Evolutionary conservation across 306 rosid species (phyloP).

Genomic region (Ziziphus jujuba): DNA sequence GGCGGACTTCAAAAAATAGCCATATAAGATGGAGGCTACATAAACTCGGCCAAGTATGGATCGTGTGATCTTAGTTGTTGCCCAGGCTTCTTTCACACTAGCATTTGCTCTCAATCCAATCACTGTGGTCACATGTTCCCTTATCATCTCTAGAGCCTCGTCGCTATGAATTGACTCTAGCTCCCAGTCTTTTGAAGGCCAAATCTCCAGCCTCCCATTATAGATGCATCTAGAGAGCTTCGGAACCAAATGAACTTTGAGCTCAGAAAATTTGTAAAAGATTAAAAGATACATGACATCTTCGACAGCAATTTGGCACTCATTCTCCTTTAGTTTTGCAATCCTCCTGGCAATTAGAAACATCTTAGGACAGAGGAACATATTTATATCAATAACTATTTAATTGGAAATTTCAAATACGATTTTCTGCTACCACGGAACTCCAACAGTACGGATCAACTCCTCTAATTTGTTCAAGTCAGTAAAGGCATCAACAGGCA

Average conservation of each 20-base stretch:
- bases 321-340: constrained; percentile 81
- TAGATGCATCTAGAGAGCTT: constrained; percentile 79
- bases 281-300: constrained; percentile 84
- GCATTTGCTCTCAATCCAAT: constrained; percentile 83
- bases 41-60: constrained; percentile 58
- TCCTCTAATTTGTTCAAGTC: constrained; percentile 28
- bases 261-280: constrained; percentile 79
- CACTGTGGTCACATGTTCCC: constrained; percentile 67
- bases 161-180: constrained; percentile 75
- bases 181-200: constrained; percentile 92
- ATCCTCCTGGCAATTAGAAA: constrained; percentile 77
- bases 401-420: constrained; percentile 14
- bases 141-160: constrained; percentile 78
- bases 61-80: constrained; percentile 59
- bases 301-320: constrained; percentile 73
- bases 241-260: constrained; percentile 81
- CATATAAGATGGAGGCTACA: constrained; percentile 77
- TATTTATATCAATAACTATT: constrained; percentile 2
- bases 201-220: constrained; percentile 84
- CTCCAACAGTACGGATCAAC: constrained; percentile 29
- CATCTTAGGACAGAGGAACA: constrained; percentile 30
- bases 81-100: constrained; percentile 86
- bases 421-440: constrained; percentile 20
- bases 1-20: constrained; percentile 88
- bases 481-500: constrained; percentile 29